Conservation (phyloP, 495 filamentous ascomycete genomes). For the Aspergillus taichungensis region DNA sequence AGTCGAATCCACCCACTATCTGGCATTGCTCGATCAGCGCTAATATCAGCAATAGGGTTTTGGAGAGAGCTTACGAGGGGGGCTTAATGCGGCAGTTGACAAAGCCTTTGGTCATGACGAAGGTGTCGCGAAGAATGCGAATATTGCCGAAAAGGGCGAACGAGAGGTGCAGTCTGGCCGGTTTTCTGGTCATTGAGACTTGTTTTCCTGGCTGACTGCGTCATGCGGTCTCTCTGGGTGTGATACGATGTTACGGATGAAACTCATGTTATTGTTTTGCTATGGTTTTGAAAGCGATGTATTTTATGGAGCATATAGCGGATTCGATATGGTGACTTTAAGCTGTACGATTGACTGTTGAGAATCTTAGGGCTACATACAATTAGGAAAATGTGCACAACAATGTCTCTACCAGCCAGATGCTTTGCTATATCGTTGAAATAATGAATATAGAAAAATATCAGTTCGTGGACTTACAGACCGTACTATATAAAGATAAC, state of each 20-base stretch:
- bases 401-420: not conserved
- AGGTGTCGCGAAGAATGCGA: constrained; percentile 26
- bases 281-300: no score
- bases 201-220: not conserved
- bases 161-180: constrained; percentile 25
- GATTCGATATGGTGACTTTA: no score
- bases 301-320: no score
- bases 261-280: not conserved
- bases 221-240: not conserved
- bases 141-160: constrained; percentile 29
- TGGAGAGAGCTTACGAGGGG: constrained; percentile 38
- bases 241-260: not conserved
- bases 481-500: no score
- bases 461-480: no score
- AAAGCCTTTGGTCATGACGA: constrained; percentile 30
- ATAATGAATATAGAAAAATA: no score
- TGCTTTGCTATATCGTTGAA: no score
- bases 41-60: constrained; percentile 19
- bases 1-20: constrained; percentile 7
- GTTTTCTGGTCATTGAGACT: constrained; percentile 8
- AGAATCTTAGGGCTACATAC: no score
- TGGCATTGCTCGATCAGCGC: not conserved
- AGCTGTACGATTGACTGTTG: no score
- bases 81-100: constrained; percentile 30
- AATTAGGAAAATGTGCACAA: no score